phyloP scores from a whole-genome alignment of 441 rosid genomes.

The Croton setiger region DNA sequence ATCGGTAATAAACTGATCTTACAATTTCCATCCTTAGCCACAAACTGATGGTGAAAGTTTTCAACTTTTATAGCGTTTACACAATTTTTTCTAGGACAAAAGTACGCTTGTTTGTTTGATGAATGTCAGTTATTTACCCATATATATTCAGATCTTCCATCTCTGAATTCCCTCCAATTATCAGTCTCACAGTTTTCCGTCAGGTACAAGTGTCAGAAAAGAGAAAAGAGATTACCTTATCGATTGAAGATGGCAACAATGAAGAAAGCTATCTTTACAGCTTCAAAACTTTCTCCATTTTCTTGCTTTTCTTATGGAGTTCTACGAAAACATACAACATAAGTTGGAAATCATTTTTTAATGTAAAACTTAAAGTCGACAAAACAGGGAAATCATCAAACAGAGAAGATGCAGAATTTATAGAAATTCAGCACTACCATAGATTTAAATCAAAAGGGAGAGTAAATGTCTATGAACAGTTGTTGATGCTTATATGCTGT shows the following conservation, averaged over 20 bases:
- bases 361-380: background rate
- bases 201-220: background rate
- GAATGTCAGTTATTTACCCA: background rate
- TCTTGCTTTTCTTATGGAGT: background rate
- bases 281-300: slow-evolving; percentile 66
- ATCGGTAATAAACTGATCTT: slow-evolving; percentile 6
- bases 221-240: too few species aligned
- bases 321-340: too few species aligned
- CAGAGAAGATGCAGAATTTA: background rate
- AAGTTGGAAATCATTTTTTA: too few species aligned
- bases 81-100: background rate
- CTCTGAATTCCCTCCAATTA: background rate
- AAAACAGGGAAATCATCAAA: background rate
- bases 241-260: too few species aligned
- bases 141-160: too few species aligned
- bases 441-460: background rate
- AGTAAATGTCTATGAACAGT: background rate
- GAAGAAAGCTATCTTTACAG: too few species aligned
- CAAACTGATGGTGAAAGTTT: background rate
- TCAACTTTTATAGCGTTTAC: background rate
- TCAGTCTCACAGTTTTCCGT: background rate
- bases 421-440: background rate
- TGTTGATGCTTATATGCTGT: slow-evolving; percentile 11
- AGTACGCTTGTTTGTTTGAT: background rate
- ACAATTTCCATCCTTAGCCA: background rate